Evolutionary conservation across 1,139 yeast genomes (phyloP).

Genomic region (Kodamaea sp.): DNA sequence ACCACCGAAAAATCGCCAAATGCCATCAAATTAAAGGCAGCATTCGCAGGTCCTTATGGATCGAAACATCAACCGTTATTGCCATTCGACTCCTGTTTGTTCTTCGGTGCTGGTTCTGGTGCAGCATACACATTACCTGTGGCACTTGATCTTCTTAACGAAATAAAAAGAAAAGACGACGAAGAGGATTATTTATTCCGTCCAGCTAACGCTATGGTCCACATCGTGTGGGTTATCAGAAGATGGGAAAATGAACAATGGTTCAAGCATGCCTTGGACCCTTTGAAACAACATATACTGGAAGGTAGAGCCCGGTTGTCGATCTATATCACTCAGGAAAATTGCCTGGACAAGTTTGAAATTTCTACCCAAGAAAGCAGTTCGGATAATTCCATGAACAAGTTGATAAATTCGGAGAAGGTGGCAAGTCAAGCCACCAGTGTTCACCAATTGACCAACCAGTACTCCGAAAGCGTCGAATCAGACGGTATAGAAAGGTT

Average conservation of each 20-base stretch:
- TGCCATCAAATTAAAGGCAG: constrained; percentile 29
- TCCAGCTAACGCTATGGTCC: constrained; percentile 29
- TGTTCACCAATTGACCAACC: background rate
- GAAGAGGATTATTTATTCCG: constrained; percentile 34
- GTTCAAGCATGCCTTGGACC: constrained; percentile 37
- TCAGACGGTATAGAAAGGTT: constrained; percentile 1
- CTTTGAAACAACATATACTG: constrained; percentile 25
- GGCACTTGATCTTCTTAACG: constrained; percentile 38
- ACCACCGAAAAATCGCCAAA: background rate
- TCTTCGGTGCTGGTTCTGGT: constrained; percentile 49
- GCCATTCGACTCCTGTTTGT: constrained; percentile 41
- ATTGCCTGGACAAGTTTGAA: background rate
- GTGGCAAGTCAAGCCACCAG: too few species aligned
- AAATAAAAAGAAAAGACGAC: constrained; percentile 24
- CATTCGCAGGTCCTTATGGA: constrained; percentile 49
- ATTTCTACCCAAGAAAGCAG: background rate
- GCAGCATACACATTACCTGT: constrained; percentile 49
- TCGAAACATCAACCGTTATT: constrained; percentile 42
- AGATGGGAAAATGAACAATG: constrained; percentile 29
- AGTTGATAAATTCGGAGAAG: background rate
- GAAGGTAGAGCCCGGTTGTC: constrained; percentile 26
- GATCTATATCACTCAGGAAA: constrained; percentile 25
- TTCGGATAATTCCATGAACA: background rate
- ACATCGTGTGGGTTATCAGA: constrained; percentile 38
- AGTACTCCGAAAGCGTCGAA: background rate